Evolutionary conservation across 2,329 filamentous ascomycete genomes (phyloP).

Genomic region (Daldinia sp.): DNA sequence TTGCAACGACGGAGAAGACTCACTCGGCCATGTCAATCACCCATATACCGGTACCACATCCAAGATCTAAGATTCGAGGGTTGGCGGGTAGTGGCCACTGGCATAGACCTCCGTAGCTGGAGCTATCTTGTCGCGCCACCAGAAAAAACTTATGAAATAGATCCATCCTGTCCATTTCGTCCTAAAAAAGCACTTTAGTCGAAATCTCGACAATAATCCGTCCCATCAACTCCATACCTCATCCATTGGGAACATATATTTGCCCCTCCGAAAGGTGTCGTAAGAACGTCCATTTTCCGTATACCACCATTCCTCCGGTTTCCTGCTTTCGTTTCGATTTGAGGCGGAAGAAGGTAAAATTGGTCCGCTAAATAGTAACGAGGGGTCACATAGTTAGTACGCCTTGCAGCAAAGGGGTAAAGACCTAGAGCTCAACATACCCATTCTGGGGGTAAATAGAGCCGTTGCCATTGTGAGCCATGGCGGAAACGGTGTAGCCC

Average conservation of each 20-base stretch:
- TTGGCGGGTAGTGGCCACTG: conserved; percentile 49
- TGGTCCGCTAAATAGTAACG: conserved; percentile 20
- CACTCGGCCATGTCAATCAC: conserved; percentile 84
- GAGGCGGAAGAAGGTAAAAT: conserved; percentile 21
- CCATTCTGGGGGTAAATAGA: conserved; percentile 32
- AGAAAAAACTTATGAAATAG: conserved; percentile 82
- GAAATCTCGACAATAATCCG: conserved; percentile 7
- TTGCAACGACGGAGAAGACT: conserved; percentile 44
- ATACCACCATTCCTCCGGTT: conserved; percentile 51
- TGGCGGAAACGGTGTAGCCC: conserved; percentile 31
- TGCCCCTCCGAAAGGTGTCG: conserved; percentile 70
- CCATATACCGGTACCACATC: conserved; percentile 92
- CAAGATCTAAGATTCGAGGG: conserved; percentile 69
- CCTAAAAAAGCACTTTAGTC: conserved; percentile 51
- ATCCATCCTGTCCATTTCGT: conserved; percentile 80
- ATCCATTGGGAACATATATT: conserved; percentile 82
- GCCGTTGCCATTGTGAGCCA: conserved; percentile 39
- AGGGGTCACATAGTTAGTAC: conserved; percentile 15
- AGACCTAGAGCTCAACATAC: conserved; percentile 25
- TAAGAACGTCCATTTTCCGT: conserved; percentile 74
- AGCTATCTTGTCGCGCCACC: conserved; percentile 63
- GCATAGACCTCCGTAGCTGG: conserved; percentile 39
- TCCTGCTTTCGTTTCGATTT: conserved; percentile 32
- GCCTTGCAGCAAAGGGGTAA: background rate
- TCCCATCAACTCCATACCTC: conserved; percentile 59